Base-by-base conservation (phyloP, 2,329 filamentous ascomycete genomes). In the Dactylellina cionopaga region DNA sequence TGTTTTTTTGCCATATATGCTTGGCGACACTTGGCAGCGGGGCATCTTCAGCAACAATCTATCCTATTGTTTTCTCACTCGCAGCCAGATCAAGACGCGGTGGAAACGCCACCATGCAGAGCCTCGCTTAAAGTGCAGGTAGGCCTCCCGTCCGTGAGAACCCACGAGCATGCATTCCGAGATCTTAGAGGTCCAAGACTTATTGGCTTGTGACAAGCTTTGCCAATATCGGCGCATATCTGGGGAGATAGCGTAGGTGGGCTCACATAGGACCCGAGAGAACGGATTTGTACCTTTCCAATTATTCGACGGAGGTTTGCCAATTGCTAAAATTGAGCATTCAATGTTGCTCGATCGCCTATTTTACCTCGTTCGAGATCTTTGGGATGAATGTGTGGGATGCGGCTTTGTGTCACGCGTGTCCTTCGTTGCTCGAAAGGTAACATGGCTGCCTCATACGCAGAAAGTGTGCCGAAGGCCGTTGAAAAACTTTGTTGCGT, bases 51-150 rank as follows among this genome's bases (percentile, higher is more conserved):
- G 44, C n/a, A n/a, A n/a, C n/a, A 6, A 15, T 9, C 5, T 22
- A 24, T n/a, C 33, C 10, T 27, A 11, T 15, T 11, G 22, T 13
- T 47, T n/a, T n/a, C n/a, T n/a, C n/a, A n/a, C n/a, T n/a, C n/a
- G n/a, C n/a, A n/a, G n/a, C n/a, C n/a, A n/a, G n/a, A n/a, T n/a
- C n/a, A n/a, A n/a, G n/a, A n/a, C n/a, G n/a, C n/a, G n/a, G n/a
- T n/a, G n/a, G n/a, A n/a, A 25, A 52, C 49, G 66, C 58, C 56
- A 71, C 49, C 41, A 51, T 71, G 58, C 58, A 58, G 27, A 25
- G 39, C 52, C 33, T 71, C 66, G 66, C 66, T 52, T 51, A 58
- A 43, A 22, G 11, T 47, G 27, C 64, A 46, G 37, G 59, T 11
- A 1, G 27, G 33, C 39, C n/a, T 58, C 43, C 54, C 39, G 55